phyloP scores from a whole-genome alignment of 2,329 filamentous ascomycete species.

The Clonostachys chloroleuca region DNA sequence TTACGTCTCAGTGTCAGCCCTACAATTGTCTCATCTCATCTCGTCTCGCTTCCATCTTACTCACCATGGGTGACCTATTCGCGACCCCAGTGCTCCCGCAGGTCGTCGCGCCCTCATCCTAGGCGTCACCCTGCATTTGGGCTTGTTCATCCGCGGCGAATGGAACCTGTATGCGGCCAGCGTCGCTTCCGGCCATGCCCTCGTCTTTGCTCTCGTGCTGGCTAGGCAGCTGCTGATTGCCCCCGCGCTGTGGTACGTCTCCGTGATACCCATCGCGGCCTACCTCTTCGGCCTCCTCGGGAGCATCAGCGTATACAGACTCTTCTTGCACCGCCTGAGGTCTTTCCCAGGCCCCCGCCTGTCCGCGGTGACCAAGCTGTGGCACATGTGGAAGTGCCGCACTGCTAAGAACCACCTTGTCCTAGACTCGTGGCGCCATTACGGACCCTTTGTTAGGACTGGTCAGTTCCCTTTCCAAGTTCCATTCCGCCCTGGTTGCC shows the following conservation, averaged over 20 bases:
- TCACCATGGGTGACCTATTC: no score
- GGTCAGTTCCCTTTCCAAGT: background rate
- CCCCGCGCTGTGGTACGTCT: no score
- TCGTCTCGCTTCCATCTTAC: no score
- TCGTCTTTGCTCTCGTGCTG: no score
- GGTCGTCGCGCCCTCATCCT: no score
- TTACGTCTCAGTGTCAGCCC: no score
- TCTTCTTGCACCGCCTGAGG: constrained; percentile 1
- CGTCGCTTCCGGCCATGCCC: background rate
- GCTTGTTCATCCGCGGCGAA: constrained; percentile 1
- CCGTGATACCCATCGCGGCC: no score
- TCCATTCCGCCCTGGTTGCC: no score
- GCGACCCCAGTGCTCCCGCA: no score
- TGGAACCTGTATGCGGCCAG: background rate
- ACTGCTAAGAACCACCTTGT: background rate
- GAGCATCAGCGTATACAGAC: constrained; percentile 1
- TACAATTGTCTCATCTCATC: no score
- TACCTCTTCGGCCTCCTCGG: background rate
- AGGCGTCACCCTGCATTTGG: constrained; percentile 2
- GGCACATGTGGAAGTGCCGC: background rate
- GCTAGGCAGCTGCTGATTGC: no score
- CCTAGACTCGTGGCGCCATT: background rate
- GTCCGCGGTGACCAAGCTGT: background rate
- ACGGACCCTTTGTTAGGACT: background rate
- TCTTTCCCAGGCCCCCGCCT: constrained; percentile 1